Percentiles rank a stretch among this genome's conserved stretches.
Evolutionary conservation across 495 filamentous ascomycete genomes (phyloP).

Genomic region (Tetracladium setigerum): DNA sequence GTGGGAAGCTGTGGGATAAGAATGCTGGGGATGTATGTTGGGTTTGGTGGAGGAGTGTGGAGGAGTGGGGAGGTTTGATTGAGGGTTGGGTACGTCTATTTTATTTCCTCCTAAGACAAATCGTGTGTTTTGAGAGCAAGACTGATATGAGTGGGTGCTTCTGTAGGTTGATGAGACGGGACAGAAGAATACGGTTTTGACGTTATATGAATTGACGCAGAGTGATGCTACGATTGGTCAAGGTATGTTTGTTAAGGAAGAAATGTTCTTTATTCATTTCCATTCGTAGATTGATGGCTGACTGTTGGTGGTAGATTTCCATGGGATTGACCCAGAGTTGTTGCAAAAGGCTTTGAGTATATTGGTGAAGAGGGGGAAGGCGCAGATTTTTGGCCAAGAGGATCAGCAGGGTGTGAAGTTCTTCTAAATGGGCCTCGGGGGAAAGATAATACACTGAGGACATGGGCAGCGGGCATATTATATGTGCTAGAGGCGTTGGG

Average conservation of each 20-base stretch:
- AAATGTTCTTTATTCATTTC: too few species aligned
- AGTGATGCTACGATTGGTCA: conserved; percentile 55
- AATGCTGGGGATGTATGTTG: conserved; percentile 15
- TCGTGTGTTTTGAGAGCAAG: background rate
- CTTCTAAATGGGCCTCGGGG: conserved; percentile 47
- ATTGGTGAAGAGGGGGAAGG: conserved; percentile 81
- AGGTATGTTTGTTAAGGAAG: conserved; percentile 31
- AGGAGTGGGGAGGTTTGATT: conserved; percentile 66
- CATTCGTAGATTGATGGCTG: conserved; percentile 3
- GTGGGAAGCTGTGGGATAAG: conserved; percentile 1
- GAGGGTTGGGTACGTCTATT: conserved; percentile 45
- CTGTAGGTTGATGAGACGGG: conserved; percentile 62
- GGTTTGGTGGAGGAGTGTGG: conserved; percentile 62
- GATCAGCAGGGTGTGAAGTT: conserved; percentile 92
- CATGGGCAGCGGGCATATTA: too few species aligned
- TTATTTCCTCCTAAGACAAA: background rate
- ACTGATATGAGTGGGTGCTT: background rate
- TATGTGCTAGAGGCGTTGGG: too few species aligned
- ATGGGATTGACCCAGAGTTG: conserved; percentile 76
- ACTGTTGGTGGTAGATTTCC: conserved; percentile 54
- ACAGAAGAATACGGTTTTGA: conserved; percentile 66
- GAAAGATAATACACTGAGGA: too few species aligned
- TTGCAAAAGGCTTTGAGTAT: conserved; percentile 69
- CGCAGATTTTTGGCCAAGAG: conserved; percentile 85
- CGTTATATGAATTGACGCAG: conserved; percentile 66